Conservation (phyloP, 225 moss, liverwort and hornwort species). For the Pseudisothecium myosuroides region DNA sequence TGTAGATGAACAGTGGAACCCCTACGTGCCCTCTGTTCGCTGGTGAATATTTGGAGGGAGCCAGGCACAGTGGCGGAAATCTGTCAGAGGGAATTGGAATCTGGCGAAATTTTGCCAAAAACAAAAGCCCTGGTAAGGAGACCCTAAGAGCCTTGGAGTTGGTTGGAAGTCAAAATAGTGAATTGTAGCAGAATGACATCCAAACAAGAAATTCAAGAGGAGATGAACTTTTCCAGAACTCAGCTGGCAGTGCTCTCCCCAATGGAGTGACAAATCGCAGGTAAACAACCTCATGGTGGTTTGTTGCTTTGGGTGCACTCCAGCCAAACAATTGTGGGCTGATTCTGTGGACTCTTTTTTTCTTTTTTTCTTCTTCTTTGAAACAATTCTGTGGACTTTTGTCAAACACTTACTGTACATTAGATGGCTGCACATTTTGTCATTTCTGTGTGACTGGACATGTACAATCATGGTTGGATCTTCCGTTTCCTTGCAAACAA, state of each 20-base stretch:
- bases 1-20: too few species aligned
- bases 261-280: not conserved
- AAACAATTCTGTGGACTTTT: not conserved
- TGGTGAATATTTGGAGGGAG: too few species aligned
- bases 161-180: not conserved
- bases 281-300: not conserved
- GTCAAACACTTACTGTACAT: not conserved
- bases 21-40: too few species aligned
- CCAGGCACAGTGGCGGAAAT: too few species aligned
- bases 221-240: not conserved
- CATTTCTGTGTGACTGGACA: not conserved
- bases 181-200: too few species aligned
- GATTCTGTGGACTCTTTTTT: not conserved
- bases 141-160: not conserved
- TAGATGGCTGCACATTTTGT: not conserved
- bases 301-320: not conserved
- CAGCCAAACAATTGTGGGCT: not conserved
- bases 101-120: too few species aligned
- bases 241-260: not conserved
- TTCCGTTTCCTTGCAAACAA: not conserved
- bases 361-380: too few species aligned
- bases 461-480: not conserved
- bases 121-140: too few species aligned
- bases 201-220: not conserved
- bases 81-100: too few species aligned